A percentile compares a stretch with the other conserved stretches of the same genome.
phyloP scores from a whole-genome alignment of 306 rosid genomes.

The Medicago lupulina region DNA sequence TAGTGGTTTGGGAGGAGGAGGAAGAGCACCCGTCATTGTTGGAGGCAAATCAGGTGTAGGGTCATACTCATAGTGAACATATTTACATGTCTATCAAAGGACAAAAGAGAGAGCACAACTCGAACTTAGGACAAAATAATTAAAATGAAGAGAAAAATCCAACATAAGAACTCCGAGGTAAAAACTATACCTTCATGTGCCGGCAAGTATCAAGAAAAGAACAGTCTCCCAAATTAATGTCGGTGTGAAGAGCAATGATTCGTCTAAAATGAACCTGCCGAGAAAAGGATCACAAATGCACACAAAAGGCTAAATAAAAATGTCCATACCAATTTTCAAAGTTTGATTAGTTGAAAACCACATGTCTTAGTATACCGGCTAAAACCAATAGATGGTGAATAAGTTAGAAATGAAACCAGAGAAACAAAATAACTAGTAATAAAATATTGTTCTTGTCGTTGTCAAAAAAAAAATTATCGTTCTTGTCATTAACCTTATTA shows the following conservation, averaged over 20 bases:
- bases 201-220: slow-evolving; percentile 98
- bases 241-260: slow-evolving; percentile 95
- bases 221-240: slow-evolving; percentile 94
- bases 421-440: slow-evolving; percentile 7
- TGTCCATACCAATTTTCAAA: not conserved
- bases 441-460: slow-evolving; percentile 35
- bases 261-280: slow-evolving; percentile 94
- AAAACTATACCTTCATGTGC: slow-evolving; percentile 87
- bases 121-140: slow-evolving; percentile 12
- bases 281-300: slow-evolving; percentile 34
- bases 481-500: slow-evolving; percentile 74
- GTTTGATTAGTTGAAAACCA: slow-evolving; percentile 12
- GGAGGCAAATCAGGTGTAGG: slow-evolving; percentile 83
- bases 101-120: slow-evolving; percentile 34
- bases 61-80: slow-evolving; percentile 94
- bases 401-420: slow-evolving; percentile 20
- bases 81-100: slow-evolving; percentile 84
- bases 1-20: slow-evolving; percentile 68
- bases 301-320: slow-evolving; percentile 13
- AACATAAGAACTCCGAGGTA: slow-evolving; percentile 12
- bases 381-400: slow-evolving; percentile 19
- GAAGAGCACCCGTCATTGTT: slow-evolving; percentile 62
- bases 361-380: slow-evolving; percentile 1
- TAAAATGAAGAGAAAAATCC: slow-evolving; percentile 19
- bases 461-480: too few species aligned